Evolutionary conservation across 192 early-diverging fungal species (phyloP).

Genomic region (Backusella morwellensis): DNA sequence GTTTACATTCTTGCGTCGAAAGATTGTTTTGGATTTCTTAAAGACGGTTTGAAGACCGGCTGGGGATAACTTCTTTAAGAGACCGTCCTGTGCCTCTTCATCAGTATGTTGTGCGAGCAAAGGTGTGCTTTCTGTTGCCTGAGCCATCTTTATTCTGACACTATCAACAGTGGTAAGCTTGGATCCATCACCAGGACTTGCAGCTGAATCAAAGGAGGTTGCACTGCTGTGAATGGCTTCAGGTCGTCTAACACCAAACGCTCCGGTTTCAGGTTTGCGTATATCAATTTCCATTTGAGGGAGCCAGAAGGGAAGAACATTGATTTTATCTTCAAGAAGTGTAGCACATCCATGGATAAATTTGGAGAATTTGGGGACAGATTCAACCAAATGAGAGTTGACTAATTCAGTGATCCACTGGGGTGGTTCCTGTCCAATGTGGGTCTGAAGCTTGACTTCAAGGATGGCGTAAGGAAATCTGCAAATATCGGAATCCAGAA

Average conservation of each 20-base stretch:
- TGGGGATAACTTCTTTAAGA: slow-evolving; percentile 26
- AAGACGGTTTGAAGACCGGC: slow-evolving; percentile 27
- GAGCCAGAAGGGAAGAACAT: slow-evolving; percentile 91
- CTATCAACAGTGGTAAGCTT: slow-evolving; percentile 31
- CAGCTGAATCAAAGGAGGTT: slow-evolving; percentile 23
- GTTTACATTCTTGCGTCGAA: not conserved
- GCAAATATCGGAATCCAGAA: slow-evolving; percentile 79
- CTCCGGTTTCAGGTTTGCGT: slow-evolving; percentile 67
- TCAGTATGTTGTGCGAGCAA: not conserved
- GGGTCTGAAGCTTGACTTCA: slow-evolving; percentile 98
- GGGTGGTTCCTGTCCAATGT: slow-evolving; percentile 85
- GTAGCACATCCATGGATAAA: slow-evolving; percentile 94
- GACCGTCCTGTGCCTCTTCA: not conserved
- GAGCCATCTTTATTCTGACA: slow-evolving; percentile 13
- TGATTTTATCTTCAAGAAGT: slow-evolving; percentile 76
- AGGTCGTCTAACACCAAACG: slow-evolving; percentile 50
- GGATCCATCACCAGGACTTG: slow-evolving; percentile 29
- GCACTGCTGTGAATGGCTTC: slow-evolving; percentile 29
- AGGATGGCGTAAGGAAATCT: slow-evolving; percentile 96
- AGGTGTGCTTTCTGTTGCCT: slow-evolving; percentile 29
- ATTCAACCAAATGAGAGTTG: slow-evolving; percentile 85
- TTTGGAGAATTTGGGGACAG: slow-evolving; percentile 97
- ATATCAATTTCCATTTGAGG: slow-evolving; percentile 93
- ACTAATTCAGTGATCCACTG: slow-evolving; percentile 93
- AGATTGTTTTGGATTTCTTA: slow-evolving; percentile 20